Conservation (phyloP, 2,329 filamentous ascomycete species). For the Alternaria atra region DNA sequence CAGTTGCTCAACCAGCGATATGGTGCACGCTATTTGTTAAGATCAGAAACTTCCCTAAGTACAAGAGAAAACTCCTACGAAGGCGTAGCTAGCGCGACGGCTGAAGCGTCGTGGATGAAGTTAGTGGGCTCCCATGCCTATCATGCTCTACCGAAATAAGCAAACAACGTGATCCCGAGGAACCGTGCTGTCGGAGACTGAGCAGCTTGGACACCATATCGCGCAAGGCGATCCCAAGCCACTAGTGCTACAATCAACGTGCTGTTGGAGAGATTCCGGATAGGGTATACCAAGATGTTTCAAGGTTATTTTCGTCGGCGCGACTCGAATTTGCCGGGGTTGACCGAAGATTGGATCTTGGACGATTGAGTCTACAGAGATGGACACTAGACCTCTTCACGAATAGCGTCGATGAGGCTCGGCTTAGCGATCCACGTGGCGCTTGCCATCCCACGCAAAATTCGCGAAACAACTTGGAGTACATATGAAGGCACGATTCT, state of each 20-base stretch:
- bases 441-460: conserved; percentile 13
- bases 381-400: background rate
- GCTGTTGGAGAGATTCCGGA: conserved; percentile 17
- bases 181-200: background rate
- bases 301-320: conserved; percentile 2
- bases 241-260: conserved; percentile 32
- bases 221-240: conserved; percentile 26
- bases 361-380: background rate
- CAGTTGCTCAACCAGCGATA: background rate
- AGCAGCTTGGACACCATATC: background rate
- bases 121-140: background rate
- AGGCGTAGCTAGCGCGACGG: background rate
- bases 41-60: background rate
- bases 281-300: conserved; percentile 27
- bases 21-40: background rate
- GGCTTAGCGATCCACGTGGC: conserved; percentile 23
- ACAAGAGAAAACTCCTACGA: background rate
- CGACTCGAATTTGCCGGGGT: conserved; percentile 5
- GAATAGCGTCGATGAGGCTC: conserved; percentile 16
- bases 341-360: conserved; percentile 6
- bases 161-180: background rate
- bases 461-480: background rate
- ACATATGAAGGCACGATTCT: background rate
- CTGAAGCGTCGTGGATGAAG: background rate
- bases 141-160: background rate